Base-by-base conservation (phyloP, 192 early-diverging fungal genomes). In the Anaeromyces robustus region DNA sequence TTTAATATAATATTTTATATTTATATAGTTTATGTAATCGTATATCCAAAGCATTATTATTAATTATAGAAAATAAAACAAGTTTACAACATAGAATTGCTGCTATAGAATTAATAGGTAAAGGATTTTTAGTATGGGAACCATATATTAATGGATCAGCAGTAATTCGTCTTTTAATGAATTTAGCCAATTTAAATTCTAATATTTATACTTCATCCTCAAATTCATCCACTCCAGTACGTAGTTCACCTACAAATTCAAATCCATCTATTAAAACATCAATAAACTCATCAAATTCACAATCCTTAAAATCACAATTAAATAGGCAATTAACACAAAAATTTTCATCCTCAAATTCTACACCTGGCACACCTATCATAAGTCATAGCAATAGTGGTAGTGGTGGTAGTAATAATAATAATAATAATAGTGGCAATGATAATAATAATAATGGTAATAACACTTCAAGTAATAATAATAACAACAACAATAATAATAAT, bases 61-160 rank as follows among this genome's bases (percentile, higher is more conserved):
- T 94, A 29, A 85, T 88, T 29, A 94, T 95, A 81, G 88, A 89
- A 19, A 85, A 78, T 22, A 86, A 84, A 32, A 30, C 85, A 28
- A 80, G 80, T 26, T 83, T 82, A 32, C 84, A 88, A 28, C 86
- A 90, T 79, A 86, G 89, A 68, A 81, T 91, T 68, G 81, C 90
- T 0, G 92, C 93, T 0, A 88, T 95, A 68, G 94, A 95, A 79
- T 78, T 96, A 6, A 80, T 95, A 1, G 92, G 92, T 0, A 85
- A 87, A 68, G 95, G 94, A 11, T 95, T 94, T 85, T 68, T 86
- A 37, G 84, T 85, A 0, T 95, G 93, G 93, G 93, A 95, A 77
- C 86, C 93, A 12, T 92, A 91, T 82, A 87, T 94, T 37, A 94
- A 94, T 80, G 88, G 90, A 0, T 83, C 91, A 11, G 78, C 30